Evolutionary conservation across 73 alveolate species (phyloP).

Genomic region (Paramecium sonneborni): DNA sequence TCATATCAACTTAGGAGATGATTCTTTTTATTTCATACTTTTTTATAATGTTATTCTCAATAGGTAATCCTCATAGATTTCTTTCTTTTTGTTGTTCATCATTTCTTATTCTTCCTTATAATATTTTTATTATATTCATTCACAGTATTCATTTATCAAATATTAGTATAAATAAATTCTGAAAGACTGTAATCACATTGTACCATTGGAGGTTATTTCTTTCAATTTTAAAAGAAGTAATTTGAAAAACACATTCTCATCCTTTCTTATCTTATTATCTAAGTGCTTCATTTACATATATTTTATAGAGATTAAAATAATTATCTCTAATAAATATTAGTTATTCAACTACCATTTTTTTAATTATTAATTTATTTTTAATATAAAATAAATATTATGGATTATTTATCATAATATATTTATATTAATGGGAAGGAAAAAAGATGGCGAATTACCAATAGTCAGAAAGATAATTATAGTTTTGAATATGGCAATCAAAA

Average conservation of each 20-base stretch:
- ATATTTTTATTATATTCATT: not conserved
- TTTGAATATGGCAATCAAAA: conserved; percentile 29
- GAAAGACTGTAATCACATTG: not conserved
- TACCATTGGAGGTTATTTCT: not conserved
- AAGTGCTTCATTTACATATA: not conserved
- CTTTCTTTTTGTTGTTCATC: not conserved
- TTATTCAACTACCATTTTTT: not conserved
- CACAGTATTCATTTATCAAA: not conserved
- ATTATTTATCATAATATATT: not conserved
- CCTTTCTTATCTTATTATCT: not conserved
- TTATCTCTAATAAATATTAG: not conserved
- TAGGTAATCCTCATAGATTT: not conserved
- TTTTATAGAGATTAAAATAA: not conserved
- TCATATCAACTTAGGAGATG: not conserved
- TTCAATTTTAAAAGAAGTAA: not conserved
- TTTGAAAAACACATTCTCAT: not conserved
- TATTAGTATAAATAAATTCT: not conserved
- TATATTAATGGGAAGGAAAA: conserved; percentile 95
- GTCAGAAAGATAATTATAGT: conserved; percentile 73
- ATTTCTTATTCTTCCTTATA: not conserved
- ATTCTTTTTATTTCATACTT: not conserved
- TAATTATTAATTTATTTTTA: not conserved
- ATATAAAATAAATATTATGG: not conserved
- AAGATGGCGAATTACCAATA: conserved; percentile 95
- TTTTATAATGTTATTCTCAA: not conserved